Conservation (phyloP, 495 filamentous ascomycete species). For the Penicillium verhagenii region DNA sequence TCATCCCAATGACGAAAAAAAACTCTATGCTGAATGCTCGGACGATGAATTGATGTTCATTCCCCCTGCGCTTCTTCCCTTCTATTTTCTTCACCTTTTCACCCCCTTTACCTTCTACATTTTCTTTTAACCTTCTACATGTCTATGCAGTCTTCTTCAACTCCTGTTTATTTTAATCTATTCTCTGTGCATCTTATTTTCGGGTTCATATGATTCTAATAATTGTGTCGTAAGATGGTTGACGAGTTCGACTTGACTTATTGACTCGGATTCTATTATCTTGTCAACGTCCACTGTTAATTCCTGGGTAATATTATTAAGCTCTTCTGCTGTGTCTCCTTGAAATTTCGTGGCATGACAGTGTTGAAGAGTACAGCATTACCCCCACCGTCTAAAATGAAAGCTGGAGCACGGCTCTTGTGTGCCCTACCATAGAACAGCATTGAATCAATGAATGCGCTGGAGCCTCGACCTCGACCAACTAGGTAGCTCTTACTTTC, state of each 20-base stretch:
- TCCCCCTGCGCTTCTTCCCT: slow-evolving; percentile 10
- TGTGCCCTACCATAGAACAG: too few species aligned
- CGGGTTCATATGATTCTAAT: slow-evolving; percentile 32
- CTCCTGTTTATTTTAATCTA: slow-evolving; percentile 20
- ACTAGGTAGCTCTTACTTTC: slow-evolving; percentile 16
- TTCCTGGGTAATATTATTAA: background rate
- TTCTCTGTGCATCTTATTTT: too few species aligned
- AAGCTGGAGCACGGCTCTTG: background rate
- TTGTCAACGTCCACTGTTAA: background rate
- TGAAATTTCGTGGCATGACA: background rate
- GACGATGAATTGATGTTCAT: slow-evolving; percentile 20
- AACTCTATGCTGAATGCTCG: slow-evolving; percentile 16
- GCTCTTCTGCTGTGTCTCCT: background rate
- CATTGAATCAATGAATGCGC: background rate
- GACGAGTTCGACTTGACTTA: background rate
- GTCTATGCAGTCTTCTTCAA: slow-evolving; percentile 13
- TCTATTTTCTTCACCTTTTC: slow-evolving; percentile 8
- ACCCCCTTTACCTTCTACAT: slow-evolving; percentile 6
- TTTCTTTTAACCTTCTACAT: slow-evolving; percentile 6
- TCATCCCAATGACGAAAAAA: slow-evolving; percentile 20
- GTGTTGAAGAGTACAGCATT: background rate
- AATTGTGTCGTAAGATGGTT: slow-evolving; percentile 19
- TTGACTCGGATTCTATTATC: background rate
- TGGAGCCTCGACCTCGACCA: slow-evolving; percentile 15
- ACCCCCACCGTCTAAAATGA: background rate